Percentiles rank a stretch among this genome's conserved stretches.
Conservation (phyloP, 1,139 yeast genomes). For the Hemisphaericaspora lyxosophila region DNA sequence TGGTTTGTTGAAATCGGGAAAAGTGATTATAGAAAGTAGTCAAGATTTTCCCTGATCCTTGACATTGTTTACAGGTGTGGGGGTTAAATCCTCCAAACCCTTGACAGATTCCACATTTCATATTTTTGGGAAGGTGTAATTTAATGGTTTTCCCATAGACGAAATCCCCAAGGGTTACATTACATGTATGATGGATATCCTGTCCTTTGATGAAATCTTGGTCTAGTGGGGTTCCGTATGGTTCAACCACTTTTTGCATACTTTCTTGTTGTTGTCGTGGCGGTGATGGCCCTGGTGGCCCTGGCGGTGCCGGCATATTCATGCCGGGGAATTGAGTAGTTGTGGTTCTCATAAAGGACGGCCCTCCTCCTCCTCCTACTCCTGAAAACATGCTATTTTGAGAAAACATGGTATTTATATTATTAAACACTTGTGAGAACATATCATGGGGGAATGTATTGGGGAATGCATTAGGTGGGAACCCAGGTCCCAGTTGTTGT, state of each 20-base stretch:
- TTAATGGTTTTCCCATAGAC: constrained; percentile 41
- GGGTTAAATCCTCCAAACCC: constrained; percentile 43
- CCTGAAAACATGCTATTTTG: constrained; percentile 13
- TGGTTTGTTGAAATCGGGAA: constrained; percentile 35
- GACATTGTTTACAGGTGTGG: constrained; percentile 33
- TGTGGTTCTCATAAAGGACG: too few species aligned
- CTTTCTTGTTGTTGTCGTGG: constrained; percentile 5
- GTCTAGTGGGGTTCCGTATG: constrained; percentile 17
- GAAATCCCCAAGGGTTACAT: constrained; percentile 36
- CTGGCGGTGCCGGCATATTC: constrained; percentile 7
- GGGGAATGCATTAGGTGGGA: too few species aligned
- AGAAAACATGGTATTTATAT: constrained; percentile 34
- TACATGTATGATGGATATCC: constrained; percentile 44
- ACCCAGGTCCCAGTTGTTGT: constrained; percentile 5
- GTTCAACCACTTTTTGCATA: constrained; percentile 25
- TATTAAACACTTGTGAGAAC: constrained; percentile 42
- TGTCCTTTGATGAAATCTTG: constrained; percentile 24
- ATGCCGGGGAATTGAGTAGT: constrained; percentile 2
- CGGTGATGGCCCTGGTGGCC: neutral
- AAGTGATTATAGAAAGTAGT: constrained; percentile 33
- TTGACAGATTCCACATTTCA: constrained; percentile 33
- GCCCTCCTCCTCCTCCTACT: constrained; percentile 1
- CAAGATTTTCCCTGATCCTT: constrained; percentile 39
- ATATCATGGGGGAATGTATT: constrained; percentile 29
- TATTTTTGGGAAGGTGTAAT: constrained; percentile 39